These are phyloP conservation scores for Gynandropsis gynandra DNA, from an alignment of 345 rosid genomes.

Conservation along the genomic window DNA sequence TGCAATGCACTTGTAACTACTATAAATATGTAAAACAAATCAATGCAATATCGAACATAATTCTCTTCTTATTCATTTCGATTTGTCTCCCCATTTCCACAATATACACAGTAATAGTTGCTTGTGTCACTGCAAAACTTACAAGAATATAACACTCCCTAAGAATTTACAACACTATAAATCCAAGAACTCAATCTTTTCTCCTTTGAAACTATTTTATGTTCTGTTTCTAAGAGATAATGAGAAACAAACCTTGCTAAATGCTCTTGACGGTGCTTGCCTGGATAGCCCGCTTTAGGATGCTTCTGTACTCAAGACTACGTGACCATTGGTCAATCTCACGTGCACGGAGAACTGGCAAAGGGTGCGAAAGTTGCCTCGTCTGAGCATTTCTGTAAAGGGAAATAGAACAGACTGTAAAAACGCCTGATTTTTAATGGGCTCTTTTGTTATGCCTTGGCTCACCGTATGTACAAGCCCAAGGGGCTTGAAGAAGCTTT, in stretches of 20 bases:
- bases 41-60: no score
- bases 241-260: slow-evolving; percentile 24
- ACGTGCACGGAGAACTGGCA: slow-evolving; percentile 97
- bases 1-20: no score
- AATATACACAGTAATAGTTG: no score
- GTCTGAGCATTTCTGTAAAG: slow-evolving; percentile 88
- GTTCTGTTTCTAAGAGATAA: slow-evolving; percentile 1
- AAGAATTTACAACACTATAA: not conserved
- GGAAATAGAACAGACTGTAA: slow-evolving; percentile 17
- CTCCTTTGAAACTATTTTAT: slow-evolving; percentile 6
- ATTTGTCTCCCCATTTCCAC: no score
- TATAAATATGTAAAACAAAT: no score
- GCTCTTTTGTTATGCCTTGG: slow-evolving; percentile 1
- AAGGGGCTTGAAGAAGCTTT: slow-evolving; percentile 84
- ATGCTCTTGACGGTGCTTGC: slow-evolving; percentile 27
- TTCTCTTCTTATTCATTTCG: no score
- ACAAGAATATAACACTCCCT: no score
- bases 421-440: not conserved
- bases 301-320: slow-evolving; percentile 54
- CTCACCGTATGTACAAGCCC: slow-evolving; percentile 92
- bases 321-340: slow-evolving; percentile 95
- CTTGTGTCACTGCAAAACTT: no score
- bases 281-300: slow-evolving; percentile 57
- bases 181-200: slow-evolving; percentile 16
- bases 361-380: slow-evolving; percentile 83